These are phyloP conservation scores for Sarcocystis neurona DNA, from an alignment of 169 alveolate species.

Conservation along the genomic window DNA sequence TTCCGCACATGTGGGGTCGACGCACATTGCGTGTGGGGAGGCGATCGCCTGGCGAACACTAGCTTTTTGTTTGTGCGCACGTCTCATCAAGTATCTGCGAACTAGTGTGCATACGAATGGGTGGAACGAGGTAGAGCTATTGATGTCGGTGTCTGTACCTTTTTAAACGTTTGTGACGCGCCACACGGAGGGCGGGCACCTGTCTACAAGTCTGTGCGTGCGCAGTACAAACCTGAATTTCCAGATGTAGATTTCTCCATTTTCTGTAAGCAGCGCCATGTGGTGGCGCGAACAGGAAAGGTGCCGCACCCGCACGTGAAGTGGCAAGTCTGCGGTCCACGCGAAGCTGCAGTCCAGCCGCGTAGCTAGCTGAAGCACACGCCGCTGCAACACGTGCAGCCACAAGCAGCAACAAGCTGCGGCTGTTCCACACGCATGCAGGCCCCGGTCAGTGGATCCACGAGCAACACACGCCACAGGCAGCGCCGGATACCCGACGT, in stretches of 20 bases:
- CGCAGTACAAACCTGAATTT: slow-evolving; percentile 29
- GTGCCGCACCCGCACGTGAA: not conserved
- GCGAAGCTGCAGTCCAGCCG: slow-evolving; percentile 20
- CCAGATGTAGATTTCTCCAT: slow-evolving; percentile 13
- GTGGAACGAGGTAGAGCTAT: too few species aligned
- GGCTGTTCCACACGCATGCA: not conserved
- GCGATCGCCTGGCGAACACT: too few species aligned
- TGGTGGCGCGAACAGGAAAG: slow-evolving; percentile 1
- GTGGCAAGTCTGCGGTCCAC: slow-evolving; percentile 26
- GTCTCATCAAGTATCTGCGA: too few species aligned
- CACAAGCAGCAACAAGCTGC: not conserved
- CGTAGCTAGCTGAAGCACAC: not conserved
- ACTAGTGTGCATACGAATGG: too few species aligned
- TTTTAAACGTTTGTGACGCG: too few species aligned
- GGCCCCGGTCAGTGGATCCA: not conserved
- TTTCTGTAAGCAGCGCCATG: slow-evolving; percentile 11
- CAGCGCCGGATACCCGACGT: not conserved
- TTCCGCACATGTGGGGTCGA: too few species aligned
- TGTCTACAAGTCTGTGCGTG: too few species aligned
- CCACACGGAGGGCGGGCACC: too few species aligned
- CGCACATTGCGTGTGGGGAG: too few species aligned
- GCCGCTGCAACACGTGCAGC: not conserved
- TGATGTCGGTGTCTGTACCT: too few species aligned
- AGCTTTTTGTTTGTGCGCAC: too few species aligned
- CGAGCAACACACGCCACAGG: not conserved